These are phyloP conservation scores for Ceratocystiopsis minuta DNA, from an alignment of 2,329 filamentous ascomycete genomes.

Conservation along the genomic window DNA sequence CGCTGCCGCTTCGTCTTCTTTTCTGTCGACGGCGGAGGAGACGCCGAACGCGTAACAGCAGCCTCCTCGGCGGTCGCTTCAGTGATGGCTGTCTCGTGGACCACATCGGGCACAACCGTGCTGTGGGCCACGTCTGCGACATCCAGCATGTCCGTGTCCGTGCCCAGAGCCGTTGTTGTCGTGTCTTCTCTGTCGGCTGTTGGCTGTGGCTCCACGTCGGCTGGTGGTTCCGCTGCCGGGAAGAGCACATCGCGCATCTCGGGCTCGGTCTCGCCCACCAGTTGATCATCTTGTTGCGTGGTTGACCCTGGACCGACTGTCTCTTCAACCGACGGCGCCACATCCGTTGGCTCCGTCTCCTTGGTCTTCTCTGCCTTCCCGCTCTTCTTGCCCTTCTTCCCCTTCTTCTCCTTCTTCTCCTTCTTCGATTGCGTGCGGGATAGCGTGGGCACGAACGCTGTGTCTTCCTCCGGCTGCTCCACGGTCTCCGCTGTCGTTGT, in stretches of 20 bases:
- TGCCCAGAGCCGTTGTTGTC: neutral
- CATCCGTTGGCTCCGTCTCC: neutral
- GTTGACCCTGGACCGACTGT: neutral
- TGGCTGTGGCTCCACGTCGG: neutral
- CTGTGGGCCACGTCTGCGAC: no score
- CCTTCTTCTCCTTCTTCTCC: neutral
- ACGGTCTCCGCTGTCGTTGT: neutral
- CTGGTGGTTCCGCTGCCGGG: neutral
- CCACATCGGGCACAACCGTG: no score
- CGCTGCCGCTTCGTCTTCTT: slow-evolving; percentile 3
- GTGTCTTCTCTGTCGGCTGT: neutral
- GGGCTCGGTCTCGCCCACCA: no score
- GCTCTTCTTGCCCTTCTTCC: slow-evolving; percentile 2
- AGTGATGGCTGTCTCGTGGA: neutral
- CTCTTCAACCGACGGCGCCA: neutral
- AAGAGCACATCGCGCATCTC: neutral
- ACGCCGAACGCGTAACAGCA: neutral
- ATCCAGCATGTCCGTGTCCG: no score
- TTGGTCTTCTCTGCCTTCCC: slow-evolving; percentile 2
- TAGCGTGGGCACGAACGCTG: neutral
- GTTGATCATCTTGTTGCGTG: slow-evolving; percentile 4
- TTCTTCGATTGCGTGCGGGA: neutral
- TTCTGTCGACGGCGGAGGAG: neutral
- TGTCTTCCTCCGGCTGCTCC: neutral
- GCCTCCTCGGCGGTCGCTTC: neutral